A percentile compares a stretch with the other conserved stretches of the same genome.
Conservation (phyloP, 345 rosid genomes). For the Garcia nutans region DNA sequence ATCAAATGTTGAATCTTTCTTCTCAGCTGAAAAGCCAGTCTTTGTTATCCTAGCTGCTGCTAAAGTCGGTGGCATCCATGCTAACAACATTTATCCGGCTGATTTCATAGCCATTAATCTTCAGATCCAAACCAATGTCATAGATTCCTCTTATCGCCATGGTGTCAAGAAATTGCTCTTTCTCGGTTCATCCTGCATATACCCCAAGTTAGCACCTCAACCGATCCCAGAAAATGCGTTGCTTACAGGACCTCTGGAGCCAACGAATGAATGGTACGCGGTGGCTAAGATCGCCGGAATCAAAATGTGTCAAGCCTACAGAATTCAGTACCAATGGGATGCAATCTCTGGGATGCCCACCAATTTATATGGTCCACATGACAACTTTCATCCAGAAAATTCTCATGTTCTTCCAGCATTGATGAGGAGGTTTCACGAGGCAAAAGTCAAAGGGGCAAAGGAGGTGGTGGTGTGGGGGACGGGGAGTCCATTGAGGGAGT, state of each 20-base stretch:
- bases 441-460: slow-evolving; percentile 62
- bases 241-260: slow-evolving; percentile 80
- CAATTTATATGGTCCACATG: slow-evolving; percentile 80
- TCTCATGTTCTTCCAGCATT: slow-evolving; percentile 92
- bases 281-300: slow-evolving; percentile 90
- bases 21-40: slow-evolving; percentile 60
- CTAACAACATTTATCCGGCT: slow-evolving; percentile 93
- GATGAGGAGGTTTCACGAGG: slow-evolving; percentile 86
- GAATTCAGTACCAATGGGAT: slow-evolving; percentile 72
- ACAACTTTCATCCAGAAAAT: slow-evolving; percentile 89
- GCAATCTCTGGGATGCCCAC: slow-evolving; percentile 97
- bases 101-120: slow-evolving; percentile 89
- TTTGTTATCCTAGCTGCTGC: slow-evolving; percentile 85
- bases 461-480: slow-evolving; percentile 98
- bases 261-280: slow-evolving; percentile 96
- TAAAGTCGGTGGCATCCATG: slow-evolving; percentile 96
- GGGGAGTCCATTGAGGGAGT: slow-evolving; percentile 91
- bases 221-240: slow-evolving; percentile 80
- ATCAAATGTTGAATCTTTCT: slow-evolving; percentile 71
- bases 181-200: slow-evolving; percentile 91
- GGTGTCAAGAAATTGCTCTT: slow-evolving; percentile 78
- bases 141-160: slow-evolving; percentile 65
- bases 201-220: slow-evolving; percentile 92
- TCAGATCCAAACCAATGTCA: slow-evolving; percentile 91
- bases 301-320: slow-evolving; percentile 91